Base-by-base conservation (phyloP, 2,329 filamentous ascomycete species). In the Sarocladium oryzae region DNA sequence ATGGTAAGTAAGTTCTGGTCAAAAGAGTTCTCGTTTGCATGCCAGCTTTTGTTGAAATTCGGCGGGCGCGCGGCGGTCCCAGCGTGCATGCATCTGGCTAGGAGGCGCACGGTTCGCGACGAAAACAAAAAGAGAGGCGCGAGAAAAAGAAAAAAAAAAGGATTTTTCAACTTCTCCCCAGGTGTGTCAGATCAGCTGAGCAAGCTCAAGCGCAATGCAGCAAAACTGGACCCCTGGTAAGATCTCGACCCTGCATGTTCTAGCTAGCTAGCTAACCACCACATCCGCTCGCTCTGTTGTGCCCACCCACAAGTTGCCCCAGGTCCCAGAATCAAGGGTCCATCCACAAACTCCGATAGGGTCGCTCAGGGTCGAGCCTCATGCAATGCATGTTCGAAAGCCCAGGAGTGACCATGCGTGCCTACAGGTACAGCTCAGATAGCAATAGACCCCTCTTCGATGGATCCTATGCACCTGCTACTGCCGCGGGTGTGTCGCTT, bases 171-270 rank as follows among this genome's bases (percentile, higher is more conserved):
- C 8, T 43, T 28, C 21, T 20, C 3, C 15, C 13, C 9, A 26
- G 20, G n/a, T n/a, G 40, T 43, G 8, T 43, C 16, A 26, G 6
- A 16, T 28, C 21, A 20, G 23, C 21, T 28, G 23, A 10, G 8
- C 10, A 4, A 43, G 23, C 40, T 43, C n/a, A n/a, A 28, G 21
- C 23, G n/a, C 21, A 28, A 43, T 26, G 40, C 40, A 28, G 37
- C 40, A 4, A 11, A 10, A 43, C n/a, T 43, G 40, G 40, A 43
- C 40, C 40, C 40, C 26, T 20, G 26, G 7, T 23, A n/a, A 18
- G 40, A 43, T 43, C 40, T 6, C 23, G 40, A 24, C 40, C 40
- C 23, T 43, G 40, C 40, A 43, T 43, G 40, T 28, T n/a, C n/a
- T n/a, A n/a, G n/a, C 40, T 43, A 43, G 40, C 21, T 28, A 6